phyloP scores from a whole-genome alignment of 164 flowering plant genomes.

The Vitis cinerea region DNA sequence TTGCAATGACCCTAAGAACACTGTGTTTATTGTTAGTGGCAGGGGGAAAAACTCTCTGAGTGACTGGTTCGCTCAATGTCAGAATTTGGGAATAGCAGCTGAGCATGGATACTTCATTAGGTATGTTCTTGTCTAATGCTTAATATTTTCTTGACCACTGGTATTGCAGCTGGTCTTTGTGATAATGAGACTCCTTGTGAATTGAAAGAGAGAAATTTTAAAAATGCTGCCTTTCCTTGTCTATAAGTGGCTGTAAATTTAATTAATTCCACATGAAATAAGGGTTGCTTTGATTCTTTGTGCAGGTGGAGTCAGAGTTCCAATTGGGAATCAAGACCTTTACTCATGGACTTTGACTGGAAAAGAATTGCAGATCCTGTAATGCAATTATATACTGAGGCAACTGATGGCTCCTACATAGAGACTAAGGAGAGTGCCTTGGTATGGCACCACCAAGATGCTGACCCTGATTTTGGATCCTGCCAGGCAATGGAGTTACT shows the following conservation, averaged over 20 bases:
- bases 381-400: slow-evolving; percentile 41
- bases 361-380: slow-evolving; percentile 45
- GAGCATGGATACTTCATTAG: slow-evolving; percentile 56
- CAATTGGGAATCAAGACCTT: slow-evolving; percentile 32
- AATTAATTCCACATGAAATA: not conserved
- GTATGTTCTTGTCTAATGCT: slow-evolving; percentile 14
- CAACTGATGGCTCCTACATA: slow-evolving; percentile 54
- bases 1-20: slow-evolving; percentile 39
- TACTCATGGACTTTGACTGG: slow-evolving; percentile 35
- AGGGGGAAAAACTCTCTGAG: slow-evolving; percentile 30
- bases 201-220: no score
- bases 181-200: no score
- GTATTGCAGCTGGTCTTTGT: no score
- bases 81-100: slow-evolving; percentile 50
- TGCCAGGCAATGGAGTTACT: slow-evolving; percentile 53
- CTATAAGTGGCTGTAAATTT: not conserved
- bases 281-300: not conserved
- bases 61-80: slow-evolving; percentile 41
- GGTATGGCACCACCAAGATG: slow-evolving; percentile 58
- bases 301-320: slow-evolving; percentile 33
- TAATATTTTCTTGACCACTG: not conserved
- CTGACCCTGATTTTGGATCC: slow-evolving; percentile 55
- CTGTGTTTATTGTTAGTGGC: slow-evolving; percentile 54
- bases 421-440: slow-evolving; percentile 55
- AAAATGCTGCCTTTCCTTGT: no score